A percentile compares a stretch with the other conserved stretches of the same genome.
These are phyloP conservation scores for Coemansia sp. DNA, from an alignment of 192 early-diverging fungal species.

Conservation along the genomic window DNA sequence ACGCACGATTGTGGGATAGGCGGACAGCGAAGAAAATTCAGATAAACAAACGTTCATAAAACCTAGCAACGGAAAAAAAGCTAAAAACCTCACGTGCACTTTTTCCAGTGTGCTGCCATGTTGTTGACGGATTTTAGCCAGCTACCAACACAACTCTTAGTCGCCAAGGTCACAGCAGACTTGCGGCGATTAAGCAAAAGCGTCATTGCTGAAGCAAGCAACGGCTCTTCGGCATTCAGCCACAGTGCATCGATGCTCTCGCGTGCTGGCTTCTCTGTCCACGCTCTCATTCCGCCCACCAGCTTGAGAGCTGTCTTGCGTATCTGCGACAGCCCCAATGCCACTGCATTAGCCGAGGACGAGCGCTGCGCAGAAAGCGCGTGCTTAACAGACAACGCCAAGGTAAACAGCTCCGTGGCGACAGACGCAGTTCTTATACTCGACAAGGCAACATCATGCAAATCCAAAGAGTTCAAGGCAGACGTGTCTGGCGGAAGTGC, in stretches of 20 bases:
- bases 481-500: constrained; percentile 5
- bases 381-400: constrained; percentile 21
- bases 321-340: constrained; percentile 18
- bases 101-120: constrained; percentile 39
- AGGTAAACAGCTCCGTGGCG: constrained; percentile 39
- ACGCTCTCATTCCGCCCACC: constrained; percentile 15
- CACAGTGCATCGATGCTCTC: constrained; percentile 25
- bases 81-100: constrained; percentile 3
- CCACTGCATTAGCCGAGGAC: constrained; percentile 19
- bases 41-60: background rate
- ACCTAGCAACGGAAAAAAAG: background rate
- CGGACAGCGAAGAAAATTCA: no score
- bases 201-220: background rate
- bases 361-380: constrained; percentile 19
- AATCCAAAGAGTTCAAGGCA: background rate
- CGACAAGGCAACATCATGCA: constrained; percentile 5
- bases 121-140: constrained; percentile 41
- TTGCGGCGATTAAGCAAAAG: constrained; percentile 23
- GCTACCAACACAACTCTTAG: constrained; percentile 30
- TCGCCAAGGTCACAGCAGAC: constrained; percentile 7
- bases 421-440: constrained; percentile 16
- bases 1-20: background rate
- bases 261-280: constrained; percentile 20
- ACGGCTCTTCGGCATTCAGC: constrained; percentile 5
- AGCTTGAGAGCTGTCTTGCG: constrained; percentile 30